These are phyloP conservation scores for Casuarina equisetifolia DNA, from an alignment of 306 rosid genomes.

Conservation along the genomic window DNA sequence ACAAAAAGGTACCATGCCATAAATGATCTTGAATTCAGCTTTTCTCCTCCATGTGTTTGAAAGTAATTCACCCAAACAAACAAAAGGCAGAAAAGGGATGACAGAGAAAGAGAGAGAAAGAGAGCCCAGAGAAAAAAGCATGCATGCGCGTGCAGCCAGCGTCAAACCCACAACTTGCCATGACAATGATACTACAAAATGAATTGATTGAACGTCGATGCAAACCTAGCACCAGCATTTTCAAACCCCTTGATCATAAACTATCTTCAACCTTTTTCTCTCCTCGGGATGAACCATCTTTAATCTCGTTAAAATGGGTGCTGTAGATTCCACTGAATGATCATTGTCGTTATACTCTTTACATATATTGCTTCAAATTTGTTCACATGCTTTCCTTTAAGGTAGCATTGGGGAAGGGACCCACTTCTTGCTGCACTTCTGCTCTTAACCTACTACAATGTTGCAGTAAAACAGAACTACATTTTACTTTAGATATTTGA, in stretches of 20 bases:
- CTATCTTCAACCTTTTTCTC: background rate
- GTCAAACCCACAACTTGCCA: background rate
- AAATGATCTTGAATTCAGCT: too few relatives aligned
- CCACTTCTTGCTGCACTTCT: background rate
- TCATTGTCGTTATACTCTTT: background rate
- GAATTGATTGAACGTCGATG: background rate
- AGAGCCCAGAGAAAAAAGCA: background rate
- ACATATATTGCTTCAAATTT: background rate
- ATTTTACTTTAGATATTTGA: background rate
- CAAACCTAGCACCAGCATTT: background rate
- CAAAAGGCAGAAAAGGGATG: too few relatives aligned
- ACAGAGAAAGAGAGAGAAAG: too few relatives aligned
- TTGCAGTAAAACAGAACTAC: background rate
- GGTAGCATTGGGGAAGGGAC: too few relatives aligned
- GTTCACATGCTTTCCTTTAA: background rate
- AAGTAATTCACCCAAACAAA: too few relatives aligned
- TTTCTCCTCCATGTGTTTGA: too few relatives aligned
- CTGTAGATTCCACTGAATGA: background rate
- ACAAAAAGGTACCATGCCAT: too few relatives aligned
- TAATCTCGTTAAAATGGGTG: background rate
- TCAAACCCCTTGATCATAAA: background rate
- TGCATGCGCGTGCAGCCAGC: constrained; percentile 2
- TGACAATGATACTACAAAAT: background rate
- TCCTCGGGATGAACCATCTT: background rate
- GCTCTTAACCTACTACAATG: background rate